phyloP scores from a whole-genome alignment of 306 rosid species.

The Abrus pulchellus region DNA sequence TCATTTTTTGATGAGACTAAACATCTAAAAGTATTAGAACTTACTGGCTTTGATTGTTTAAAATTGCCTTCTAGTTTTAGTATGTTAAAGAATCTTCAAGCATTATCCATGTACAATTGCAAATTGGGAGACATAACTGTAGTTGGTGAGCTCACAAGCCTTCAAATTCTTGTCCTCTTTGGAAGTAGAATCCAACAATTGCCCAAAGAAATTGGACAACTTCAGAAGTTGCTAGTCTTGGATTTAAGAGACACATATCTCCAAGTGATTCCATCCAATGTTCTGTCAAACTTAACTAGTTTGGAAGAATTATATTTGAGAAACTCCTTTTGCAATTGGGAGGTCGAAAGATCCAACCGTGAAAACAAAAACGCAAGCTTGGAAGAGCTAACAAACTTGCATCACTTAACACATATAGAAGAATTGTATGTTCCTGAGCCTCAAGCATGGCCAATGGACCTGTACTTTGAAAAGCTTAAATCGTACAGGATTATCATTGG shows the following conservation, averaged over 20 bases:
- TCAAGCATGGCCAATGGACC: neutral
- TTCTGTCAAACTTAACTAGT: neutral
- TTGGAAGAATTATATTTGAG: constrained; percentile 26
- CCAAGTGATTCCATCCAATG: neutral
- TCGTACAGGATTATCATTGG: constrained; percentile 10
- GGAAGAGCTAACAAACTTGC: constrained; percentile 3
- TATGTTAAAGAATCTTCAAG: neutral
- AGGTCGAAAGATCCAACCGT: neutral
- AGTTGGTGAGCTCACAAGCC: neutral
- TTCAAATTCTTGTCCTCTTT: neutral
- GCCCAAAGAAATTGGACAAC: neutral
- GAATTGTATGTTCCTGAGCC: constrained; percentile 18
- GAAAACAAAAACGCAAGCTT: constrained; percentile 9
- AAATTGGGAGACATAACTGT: neutral
- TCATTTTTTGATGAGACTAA: constrained; percentile 19
- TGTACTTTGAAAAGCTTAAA: neutral
- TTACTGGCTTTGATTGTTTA: neutral
- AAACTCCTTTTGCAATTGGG: constrained; percentile 3
- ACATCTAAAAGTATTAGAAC: neutral
- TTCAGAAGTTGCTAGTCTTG: neutral
- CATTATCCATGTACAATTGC: neutral
- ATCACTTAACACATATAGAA: neutral
- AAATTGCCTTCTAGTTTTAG: neutral
- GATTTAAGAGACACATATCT: neutral
- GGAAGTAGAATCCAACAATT: neutral